Conservation (phyloP, 805 yeast genomes). For the Candida silvicultrix region DNA sequence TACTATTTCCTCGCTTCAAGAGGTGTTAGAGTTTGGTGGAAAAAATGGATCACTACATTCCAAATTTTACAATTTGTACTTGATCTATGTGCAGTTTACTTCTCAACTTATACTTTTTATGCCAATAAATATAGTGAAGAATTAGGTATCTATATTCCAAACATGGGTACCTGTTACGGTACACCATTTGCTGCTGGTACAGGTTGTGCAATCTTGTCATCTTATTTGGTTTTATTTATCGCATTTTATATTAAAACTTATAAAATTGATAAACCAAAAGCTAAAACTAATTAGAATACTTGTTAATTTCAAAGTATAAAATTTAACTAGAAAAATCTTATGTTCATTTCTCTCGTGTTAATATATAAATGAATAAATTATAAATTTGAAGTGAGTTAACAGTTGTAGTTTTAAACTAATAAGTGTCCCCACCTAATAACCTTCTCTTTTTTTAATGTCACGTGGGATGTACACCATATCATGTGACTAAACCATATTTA, state of each 20-base stretch:
- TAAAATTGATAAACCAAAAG: slow-evolving; percentile 28
- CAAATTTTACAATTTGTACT: slow-evolving; percentile 91
- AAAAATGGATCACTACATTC: slow-evolving; percentile 96
- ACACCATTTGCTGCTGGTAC: slow-evolving; percentile 88
- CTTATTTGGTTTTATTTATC: slow-evolving; percentile 85
- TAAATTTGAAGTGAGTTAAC: too few species aligned
- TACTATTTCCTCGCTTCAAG: slow-evolving; percentile 90
- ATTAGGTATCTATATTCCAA: slow-evolving; percentile 56
- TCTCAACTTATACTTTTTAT: slow-evolving; percentile 88
- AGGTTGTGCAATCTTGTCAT: slow-evolving; percentile 83
- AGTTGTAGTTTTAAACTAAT: too few species aligned
- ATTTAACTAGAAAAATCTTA: too few species aligned
- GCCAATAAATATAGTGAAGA: slow-evolving; percentile 48
- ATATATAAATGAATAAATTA: too few species aligned
- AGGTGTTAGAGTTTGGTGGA: slow-evolving; percentile 98
- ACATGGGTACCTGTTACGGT: slow-evolving; percentile 84
- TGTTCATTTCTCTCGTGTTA: too few species aligned
- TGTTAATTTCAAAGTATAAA: too few species aligned
- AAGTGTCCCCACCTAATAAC: too few species aligned
- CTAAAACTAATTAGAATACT: slow-evolving; percentile 10
- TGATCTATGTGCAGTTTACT: slow-evolving; percentile 87
- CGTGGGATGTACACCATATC: too few species aligned
- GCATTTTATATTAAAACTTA: slow-evolving; percentile 88
- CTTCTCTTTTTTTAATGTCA: too few species aligned
- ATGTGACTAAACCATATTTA: too few species aligned